Percentiles rank a stretch among this genome's conserved stretches.
These are phyloP conservation scores for Eleusine indica DNA, from an alignment of 176 grass and related monocot species.

Conservation along the genomic window DNA sequence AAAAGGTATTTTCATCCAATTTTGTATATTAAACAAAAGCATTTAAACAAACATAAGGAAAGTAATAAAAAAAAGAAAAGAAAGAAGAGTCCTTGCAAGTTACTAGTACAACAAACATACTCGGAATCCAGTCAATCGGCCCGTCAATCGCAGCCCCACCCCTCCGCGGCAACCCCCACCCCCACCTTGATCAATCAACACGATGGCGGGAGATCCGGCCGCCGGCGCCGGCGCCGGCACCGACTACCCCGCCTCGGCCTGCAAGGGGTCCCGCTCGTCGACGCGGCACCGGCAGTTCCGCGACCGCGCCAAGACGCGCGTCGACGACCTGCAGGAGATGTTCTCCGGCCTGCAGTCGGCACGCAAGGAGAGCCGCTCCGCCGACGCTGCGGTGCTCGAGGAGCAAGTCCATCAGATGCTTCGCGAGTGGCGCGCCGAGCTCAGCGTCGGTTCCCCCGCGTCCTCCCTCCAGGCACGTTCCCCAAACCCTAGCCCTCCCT, in stretches of 20 bases:
- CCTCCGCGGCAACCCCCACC: slow-evolving; percentile 6
- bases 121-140: slow-evolving; percentile 7
- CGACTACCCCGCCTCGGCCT: slow-evolving; percentile 31
- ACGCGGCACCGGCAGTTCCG: slow-evolving; percentile 78
- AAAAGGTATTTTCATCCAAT: neutral
- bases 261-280: slow-evolving; percentile 61
- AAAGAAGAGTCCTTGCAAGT: neutral
- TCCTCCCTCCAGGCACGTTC: slow-evolving; percentile 65
- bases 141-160: slow-evolving; percentile 12
- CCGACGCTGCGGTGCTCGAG: slow-evolving; percentile 79
- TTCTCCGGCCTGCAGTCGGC: slow-evolving; percentile 87
- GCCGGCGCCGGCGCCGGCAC: neutral
- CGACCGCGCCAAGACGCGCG: slow-evolving; percentile 81
- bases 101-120: neutral
- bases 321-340: slow-evolving; percentile 89
- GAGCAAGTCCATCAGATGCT: slow-evolving; percentile 95
- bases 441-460: slow-evolving; percentile 76
- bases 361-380: slow-evolving; percentile 80
- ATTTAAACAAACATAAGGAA: neutral
- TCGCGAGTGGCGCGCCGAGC: slow-evolving; percentile 86
- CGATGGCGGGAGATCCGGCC: slow-evolving; percentile 50
- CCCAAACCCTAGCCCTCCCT: slow-evolving; percentile 38
- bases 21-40: neutral
- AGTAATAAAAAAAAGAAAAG: neutral
- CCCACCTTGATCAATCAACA: slow-evolving; percentile 16